These are phyloP conservation scores for Boletus fagicola DNA, from an alignment of 768 basidiomycete species.

Conservation along the genomic window DNA sequence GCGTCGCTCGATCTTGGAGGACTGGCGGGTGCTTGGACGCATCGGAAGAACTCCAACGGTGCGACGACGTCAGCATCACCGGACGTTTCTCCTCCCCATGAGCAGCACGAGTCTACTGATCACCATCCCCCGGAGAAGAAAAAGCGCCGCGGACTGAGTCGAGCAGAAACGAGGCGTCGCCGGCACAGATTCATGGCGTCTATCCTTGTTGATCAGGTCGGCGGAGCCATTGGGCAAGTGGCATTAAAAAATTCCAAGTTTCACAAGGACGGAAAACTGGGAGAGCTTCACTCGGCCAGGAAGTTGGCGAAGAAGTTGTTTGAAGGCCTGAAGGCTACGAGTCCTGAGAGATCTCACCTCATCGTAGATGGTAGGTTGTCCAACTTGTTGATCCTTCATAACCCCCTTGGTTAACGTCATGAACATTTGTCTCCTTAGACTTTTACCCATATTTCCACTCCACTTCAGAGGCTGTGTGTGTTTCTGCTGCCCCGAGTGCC, in stretches of 20 bases:
- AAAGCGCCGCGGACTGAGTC: slow-evolving; percentile 18
- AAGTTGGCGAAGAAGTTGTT: slow-evolving; percentile 69
- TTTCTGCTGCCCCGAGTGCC: background rate
- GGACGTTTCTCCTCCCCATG: slow-evolving; percentile 7
- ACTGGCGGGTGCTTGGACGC: slow-evolving; percentile 11
- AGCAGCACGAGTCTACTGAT: slow-evolving; percentile 12
- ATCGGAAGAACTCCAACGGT: slow-evolving; percentile 14
- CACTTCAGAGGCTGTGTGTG: slow-evolving; percentile 58
- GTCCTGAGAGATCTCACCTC: slow-evolving; percentile 59
- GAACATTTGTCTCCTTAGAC: slow-evolving; percentile 41
- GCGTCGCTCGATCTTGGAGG: slow-evolving; percentile 37
- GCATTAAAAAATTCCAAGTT: slow-evolving; percentile 66
- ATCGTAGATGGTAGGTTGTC: slow-evolving; percentile 57
- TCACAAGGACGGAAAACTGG: slow-evolving; percentile 52
- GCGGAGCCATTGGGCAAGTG: slow-evolving; percentile 66
- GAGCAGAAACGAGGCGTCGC: slow-evolving; percentile 40
- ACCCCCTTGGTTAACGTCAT: background rate
- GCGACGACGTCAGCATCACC: slow-evolving; percentile 4
- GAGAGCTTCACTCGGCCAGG: slow-evolving; percentile 60
- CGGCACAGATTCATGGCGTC: slow-evolving; percentile 54
- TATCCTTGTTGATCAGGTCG: slow-evolving; percentile 67
- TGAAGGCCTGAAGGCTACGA: slow-evolving; percentile 54
- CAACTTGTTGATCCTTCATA: background rate
- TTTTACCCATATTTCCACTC: slow-evolving; percentile 76
- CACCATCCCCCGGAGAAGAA: slow-evolving; percentile 10